Conservation (phyloP, 805 yeast genomes). For the Candida sonorensis region DNA sequence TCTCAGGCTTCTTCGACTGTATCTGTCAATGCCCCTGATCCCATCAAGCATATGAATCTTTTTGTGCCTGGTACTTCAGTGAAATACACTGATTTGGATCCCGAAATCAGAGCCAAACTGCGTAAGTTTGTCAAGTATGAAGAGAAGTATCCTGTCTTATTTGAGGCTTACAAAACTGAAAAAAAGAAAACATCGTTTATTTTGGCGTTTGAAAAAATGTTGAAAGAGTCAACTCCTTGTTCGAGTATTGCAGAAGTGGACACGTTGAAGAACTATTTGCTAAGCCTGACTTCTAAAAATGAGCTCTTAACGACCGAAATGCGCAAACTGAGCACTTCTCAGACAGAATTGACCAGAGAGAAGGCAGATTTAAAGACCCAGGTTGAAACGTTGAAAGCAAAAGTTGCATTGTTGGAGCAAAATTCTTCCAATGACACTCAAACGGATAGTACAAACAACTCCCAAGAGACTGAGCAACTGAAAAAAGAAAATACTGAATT, state of each 20-base stretch:
- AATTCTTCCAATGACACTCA: too few relatives aligned
- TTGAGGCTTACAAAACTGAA: slow-evolving; percentile 81
- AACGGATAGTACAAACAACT: too few relatives aligned
- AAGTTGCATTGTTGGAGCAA: slow-evolving; percentile 1
- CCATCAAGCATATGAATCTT: not conserved
- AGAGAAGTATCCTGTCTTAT: slow-evolving; percentile 77
- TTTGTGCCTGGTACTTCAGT: slow-evolving; percentile 26
- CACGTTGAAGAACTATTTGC: slow-evolving; percentile 60
- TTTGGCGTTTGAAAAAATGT: slow-evolving; percentile 54
- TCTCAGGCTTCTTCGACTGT: slow-evolving; percentile 3
- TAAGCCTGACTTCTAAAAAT: slow-evolving; percentile 53
- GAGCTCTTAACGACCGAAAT: slow-evolving; percentile 61
- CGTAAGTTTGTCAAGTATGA: slow-evolving; percentile 81
- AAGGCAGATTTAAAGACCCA: slow-evolving; percentile 4
- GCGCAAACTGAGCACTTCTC: slow-evolving; percentile 33
- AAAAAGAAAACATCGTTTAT: slow-evolving; percentile 60
- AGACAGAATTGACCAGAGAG: slow-evolving; percentile 10
- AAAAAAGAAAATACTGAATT: not conserved
- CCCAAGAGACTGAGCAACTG: too few relatives aligned
- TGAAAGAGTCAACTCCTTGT: slow-evolving; percentile 78
- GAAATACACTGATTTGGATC: slow-evolving; percentile 38
- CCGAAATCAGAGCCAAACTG: slow-evolving; percentile 53
- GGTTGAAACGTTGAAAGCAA: slow-evolving; percentile 9
- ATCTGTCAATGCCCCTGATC: too few relatives aligned
- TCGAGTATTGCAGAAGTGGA: slow-evolving; percentile 68